Percentiles rank a stretch among this genome's conserved stretches.
These are phyloP conservation scores for Colletotrichum higginsianum DNA, from an alignment of 2,329 filamentous ascomycete genomes.

Conservation along the genomic window DNA sequence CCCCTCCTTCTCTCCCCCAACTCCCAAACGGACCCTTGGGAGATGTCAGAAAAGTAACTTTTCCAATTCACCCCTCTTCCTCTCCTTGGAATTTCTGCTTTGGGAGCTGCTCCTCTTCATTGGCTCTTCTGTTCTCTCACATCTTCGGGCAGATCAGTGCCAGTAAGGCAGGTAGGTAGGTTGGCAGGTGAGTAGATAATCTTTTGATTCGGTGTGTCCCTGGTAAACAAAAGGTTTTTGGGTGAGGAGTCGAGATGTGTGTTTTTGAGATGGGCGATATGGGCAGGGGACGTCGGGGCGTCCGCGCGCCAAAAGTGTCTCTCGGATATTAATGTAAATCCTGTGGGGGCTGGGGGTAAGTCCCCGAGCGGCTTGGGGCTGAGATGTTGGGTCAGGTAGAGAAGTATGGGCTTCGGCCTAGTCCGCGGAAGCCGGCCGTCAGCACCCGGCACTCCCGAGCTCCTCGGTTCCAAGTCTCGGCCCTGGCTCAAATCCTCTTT, in stretches of 20 bases:
- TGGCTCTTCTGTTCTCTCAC: not conserved
- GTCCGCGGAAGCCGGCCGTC: not conserved
- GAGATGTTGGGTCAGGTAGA: not conserved
- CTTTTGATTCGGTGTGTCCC: no score
- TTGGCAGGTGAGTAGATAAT: no score
- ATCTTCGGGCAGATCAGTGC: not conserved
- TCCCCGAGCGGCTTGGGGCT: not conserved
- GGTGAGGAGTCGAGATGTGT: not conserved
- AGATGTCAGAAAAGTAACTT: constrained; percentile 11
- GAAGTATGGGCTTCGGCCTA: not conserved
- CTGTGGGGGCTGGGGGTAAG: no score
- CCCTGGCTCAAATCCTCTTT: not conserved
- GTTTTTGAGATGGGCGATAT: not conserved
- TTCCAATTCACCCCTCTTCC: not conserved
- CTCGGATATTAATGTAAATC: not conserved
- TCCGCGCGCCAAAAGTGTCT: not conserved
- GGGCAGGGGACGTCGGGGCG: not conserved
- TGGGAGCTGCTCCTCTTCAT: not conserved
- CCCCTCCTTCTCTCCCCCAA: not conserved
- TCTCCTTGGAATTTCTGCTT: not conserved
- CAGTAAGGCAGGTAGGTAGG: no score
- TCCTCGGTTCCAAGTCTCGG: no score
- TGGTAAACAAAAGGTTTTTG: no score
- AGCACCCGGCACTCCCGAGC: not conserved
- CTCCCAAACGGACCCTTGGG: not conserved